phyloP scores from a whole-genome alignment of 768 basidiomycete genomes.

The Boletales sp. region DNA sequence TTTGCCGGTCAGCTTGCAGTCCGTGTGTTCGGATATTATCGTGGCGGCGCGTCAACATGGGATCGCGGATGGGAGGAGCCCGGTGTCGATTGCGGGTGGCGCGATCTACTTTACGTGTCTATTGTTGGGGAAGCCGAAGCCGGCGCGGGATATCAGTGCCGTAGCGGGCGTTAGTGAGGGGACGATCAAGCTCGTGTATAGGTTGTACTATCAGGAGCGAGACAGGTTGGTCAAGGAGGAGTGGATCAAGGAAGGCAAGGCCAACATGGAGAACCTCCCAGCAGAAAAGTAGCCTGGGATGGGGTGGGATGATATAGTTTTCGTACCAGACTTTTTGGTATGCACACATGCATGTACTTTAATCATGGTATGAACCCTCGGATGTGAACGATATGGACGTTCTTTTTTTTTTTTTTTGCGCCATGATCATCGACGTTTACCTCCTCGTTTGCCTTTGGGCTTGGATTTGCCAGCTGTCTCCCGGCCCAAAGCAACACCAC shows the following conservation, averaged over 20 bases:
- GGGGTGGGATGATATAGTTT: too few species aligned
- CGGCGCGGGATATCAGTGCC: slow-evolving; percentile 79
- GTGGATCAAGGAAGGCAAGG: slow-evolving; percentile 81
- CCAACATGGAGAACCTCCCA: slow-evolving; percentile 36
- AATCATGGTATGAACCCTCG: slow-evolving; percentile 9
- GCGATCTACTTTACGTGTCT: slow-evolving; percentile 92
- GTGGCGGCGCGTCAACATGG: slow-evolving; percentile 75
- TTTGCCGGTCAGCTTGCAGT: slow-evolving; percentile 76
- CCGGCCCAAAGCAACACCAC: slow-evolving; percentile 55
- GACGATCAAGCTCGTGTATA: slow-evolving; percentile 89
- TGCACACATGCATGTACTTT: slow-evolving; percentile 16
- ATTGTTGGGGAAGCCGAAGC: slow-evolving; percentile 70
- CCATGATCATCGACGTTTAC: slow-evolving; percentile 22
- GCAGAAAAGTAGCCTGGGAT: slow-evolving; percentile 17
- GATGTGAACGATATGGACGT: slow-evolving; percentile 5
- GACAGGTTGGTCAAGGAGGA: slow-evolving; percentile 81
- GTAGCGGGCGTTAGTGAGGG: slow-evolving; percentile 95
- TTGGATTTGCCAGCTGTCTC: slow-evolving; percentile 28
- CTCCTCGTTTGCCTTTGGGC: slow-evolving; percentile 25
- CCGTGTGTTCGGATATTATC: slow-evolving; percentile 81
- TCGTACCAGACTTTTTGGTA: slow-evolving; percentile 16
- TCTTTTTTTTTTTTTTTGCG: too few species aligned
- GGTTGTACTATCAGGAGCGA: slow-evolving; percentile 68
- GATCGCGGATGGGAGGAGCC: slow-evolving; percentile 90
- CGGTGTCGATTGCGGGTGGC: slow-evolving; percentile 97